These are phyloP conservation scores for Apium graveolens DNA, from an alignment of 129 eudicot species.

Conservation along the genomic window DNA sequence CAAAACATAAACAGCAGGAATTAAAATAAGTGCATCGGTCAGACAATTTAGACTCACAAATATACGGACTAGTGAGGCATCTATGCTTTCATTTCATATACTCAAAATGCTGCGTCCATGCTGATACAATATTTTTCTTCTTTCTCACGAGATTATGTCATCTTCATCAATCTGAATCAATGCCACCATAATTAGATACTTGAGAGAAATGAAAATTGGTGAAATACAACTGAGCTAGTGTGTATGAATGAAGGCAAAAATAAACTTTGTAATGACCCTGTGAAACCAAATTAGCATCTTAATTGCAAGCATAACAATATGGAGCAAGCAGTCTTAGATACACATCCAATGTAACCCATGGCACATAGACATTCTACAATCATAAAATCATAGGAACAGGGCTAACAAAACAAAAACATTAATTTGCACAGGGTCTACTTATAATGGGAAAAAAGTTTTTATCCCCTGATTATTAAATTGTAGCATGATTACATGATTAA, in stretches of 20 bases:
- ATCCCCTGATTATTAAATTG: background rate
- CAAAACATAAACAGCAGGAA: background rate
- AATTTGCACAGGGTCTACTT: background rate
- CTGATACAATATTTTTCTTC: constrained; percentile 34
- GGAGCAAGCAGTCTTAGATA: background rate
- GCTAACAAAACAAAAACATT: background rate
- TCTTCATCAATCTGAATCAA: constrained; percentile 67
- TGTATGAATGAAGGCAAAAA: background rate
- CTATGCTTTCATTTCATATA: constrained; percentile 47
- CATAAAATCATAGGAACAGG: background rate
- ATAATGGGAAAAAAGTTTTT: background rate
- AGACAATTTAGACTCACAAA: constrained; percentile 50
- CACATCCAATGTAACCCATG: background rate
- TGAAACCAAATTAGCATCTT: background rate
- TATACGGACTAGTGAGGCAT: constrained; percentile 47
- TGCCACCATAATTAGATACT: constrained; percentile 15
- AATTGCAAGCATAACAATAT: background rate
- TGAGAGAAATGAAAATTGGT: background rate
- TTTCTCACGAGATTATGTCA: constrained; percentile 40
- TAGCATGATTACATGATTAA: background rate
- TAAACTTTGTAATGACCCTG: background rate
- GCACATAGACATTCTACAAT: background rate
- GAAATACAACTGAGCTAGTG: background rate
- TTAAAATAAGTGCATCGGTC: background rate
- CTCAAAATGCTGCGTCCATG: constrained; percentile 50